Conservation (phyloP, 805 yeast genomes). For the Zygosaccharomyces bisporus region DNA sequence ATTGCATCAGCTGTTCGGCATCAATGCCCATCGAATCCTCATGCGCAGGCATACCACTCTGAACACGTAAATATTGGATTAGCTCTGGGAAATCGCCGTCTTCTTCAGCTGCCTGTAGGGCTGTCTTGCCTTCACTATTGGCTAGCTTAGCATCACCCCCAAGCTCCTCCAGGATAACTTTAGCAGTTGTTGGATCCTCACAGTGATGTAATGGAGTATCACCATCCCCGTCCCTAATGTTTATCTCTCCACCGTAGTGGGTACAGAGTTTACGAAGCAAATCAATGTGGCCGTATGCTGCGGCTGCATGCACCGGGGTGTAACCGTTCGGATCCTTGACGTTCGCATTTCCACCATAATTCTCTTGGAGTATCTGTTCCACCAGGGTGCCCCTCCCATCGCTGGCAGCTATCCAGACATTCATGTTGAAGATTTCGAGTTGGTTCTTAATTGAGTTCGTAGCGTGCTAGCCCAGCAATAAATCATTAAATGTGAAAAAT, state of each 20-base stretch:
- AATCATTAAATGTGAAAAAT: background rate
- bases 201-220: slow-evolving; percentile 94
- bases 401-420: slow-evolving; percentile 94
- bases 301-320: slow-evolving; percentile 97
- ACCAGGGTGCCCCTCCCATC: slow-evolving; percentile 69
- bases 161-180: slow-evolving; percentile 58
- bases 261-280: slow-evolving; percentile 42
- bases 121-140: slow-evolving; percentile 72
- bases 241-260: slow-evolving; percentile 70
- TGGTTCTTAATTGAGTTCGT: background rate
- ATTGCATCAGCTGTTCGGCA: slow-evolving; percentile 31
- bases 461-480: background rate
- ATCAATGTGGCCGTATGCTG: slow-evolving; percentile 80
- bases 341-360: slow-evolving; percentile 55
- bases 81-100: slow-evolving; percentile 84
- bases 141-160: slow-evolving; percentile 60
- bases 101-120: slow-evolving; percentile 71
- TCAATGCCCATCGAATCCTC: slow-evolving; percentile 29
- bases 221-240: slow-evolving; percentile 81
- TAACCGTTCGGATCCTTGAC: slow-evolving; percentile 89
- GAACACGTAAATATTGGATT: slow-evolving; percentile 53
- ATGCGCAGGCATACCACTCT: slow-evolving; percentile 31
- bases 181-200: slow-evolving; percentile 67
- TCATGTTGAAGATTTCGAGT: slow-evolving; percentile 35
- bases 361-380: slow-evolving; percentile 45